Base-by-base conservation (phyloP, 345 rosid species). In the Trapa incisa region DNA sequence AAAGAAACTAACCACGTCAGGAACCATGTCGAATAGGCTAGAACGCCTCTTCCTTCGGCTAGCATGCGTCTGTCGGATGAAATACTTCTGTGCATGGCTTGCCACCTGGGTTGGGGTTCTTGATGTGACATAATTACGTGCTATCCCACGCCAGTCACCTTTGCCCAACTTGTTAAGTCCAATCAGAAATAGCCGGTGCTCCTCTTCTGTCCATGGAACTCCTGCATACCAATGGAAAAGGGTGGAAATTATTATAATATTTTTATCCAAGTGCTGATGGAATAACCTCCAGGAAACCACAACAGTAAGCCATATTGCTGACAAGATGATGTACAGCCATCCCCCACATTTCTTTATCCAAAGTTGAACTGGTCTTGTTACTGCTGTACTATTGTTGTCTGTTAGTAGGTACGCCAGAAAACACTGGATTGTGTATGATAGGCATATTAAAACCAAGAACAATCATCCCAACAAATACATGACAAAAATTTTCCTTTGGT, bases 71-170 rank as follows among this genome's bases (percentile, higher is more conserved):
- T 87, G 99, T 35, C 96, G 89, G 67, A 85, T 91, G 77, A 94
- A 94, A 82, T 87, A 84, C 82, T 94, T 94, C 75, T 94, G 99
- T 48, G 99, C 99, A 81, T 94, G 99, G 80, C 99, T 94, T 36
- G 99, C 99, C 73, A 91, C 99, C 77, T 94, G 99, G 39, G 97
- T 91, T 2, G 97, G 99, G 76, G 97, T 86, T 70, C 99, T 81
- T 53, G 97, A 79, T 4, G 83, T 75, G 1, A 95, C 99, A 85
- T 66, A 95, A 69, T 79, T 89, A 64, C 90, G 83, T 2, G 97
- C 85, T 77, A 94, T 94, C 45, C 97, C 97, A 33, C 99, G 97
- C 99, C 99, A 94, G 67, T 94, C 96, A 74, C 99, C 97, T 85
- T 94, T 94, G 6, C 97, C 97, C 37, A 87, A 75, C 73, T 89